phyloP scores from a whole-genome alignment of 2,329 filamentous ascomycete species.

The Aaosphaeria pasadenensis region DNA sequence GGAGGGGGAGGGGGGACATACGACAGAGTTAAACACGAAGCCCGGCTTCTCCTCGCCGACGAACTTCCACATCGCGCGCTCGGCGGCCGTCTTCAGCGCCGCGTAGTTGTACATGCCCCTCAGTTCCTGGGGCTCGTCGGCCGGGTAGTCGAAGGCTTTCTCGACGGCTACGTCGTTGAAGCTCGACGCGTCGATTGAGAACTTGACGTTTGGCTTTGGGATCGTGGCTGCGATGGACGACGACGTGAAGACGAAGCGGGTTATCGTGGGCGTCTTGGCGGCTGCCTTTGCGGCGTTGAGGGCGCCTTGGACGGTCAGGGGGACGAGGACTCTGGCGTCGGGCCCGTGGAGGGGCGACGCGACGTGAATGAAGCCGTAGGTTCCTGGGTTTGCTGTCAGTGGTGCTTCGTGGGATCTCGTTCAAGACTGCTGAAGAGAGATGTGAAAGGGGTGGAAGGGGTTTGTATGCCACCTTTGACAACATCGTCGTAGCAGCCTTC shows the following conservation, averaged over 20 bases:
- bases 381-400: constrained; percentile 18
- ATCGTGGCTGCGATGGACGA: constrained; percentile 29
- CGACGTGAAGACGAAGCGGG: constrained; percentile 43
- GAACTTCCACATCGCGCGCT: constrained; percentile 48
- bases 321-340: constrained; percentile 41
- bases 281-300: constrained; percentile 41
- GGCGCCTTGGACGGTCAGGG: constrained; percentile 35
- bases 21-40: constrained; percentile 44
- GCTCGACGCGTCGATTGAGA: neutral
- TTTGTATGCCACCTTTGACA: constrained; percentile 12
- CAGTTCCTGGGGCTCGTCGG: constrained; percentile 11
- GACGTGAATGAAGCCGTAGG: constrained; percentile 42
- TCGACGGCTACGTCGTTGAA: constrained; percentile 22
- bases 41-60: constrained; percentile 41
- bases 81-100: constrained; percentile 47
- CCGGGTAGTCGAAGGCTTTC: constrained; percentile 28
- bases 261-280: constrained; percentile 38
- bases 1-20: constrained; percentile 6
- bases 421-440: no score
- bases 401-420: neutral
- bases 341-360: constrained; percentile 40
- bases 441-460: no score
- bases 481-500: constrained; percentile 19
- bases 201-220: neutral
- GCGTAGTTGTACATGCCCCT: constrained; percentile 38